Evolutionary conservation across 1,284 basidiomycete species (phyloP).

Genomic region (Trametes sp.): DNA sequence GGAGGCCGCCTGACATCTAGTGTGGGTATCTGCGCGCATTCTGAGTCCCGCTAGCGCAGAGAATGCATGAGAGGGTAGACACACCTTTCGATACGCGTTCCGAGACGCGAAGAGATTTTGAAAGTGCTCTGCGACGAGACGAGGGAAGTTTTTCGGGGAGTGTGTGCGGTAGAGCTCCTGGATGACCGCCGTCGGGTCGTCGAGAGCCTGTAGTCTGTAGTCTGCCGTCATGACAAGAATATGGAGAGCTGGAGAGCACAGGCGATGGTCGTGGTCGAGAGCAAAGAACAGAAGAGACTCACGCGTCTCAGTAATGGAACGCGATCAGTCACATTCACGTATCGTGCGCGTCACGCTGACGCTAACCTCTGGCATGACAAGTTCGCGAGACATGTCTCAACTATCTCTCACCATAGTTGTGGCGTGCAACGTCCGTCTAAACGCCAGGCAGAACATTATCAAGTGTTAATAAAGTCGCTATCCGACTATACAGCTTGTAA

Average conservation of each 20-base stretch:
- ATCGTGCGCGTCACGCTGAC: slow-evolving; percentile 15
- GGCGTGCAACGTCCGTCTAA: background rate
- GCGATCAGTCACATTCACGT: slow-evolving; percentile 30
- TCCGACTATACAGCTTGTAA: slow-evolving; percentile 4
- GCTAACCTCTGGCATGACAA: background rate
- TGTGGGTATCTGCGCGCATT: slow-evolving; percentile 56
- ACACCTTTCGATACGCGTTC: slow-evolving; percentile 55
- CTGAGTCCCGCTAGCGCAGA: background rate
- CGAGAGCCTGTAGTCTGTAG: slow-evolving; percentile 56
- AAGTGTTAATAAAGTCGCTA: background rate
- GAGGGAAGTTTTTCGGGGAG: slow-evolving; percentile 50
- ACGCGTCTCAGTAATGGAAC: slow-evolving; percentile 18
- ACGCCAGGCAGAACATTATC: background rate
- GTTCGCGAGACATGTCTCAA: no score
- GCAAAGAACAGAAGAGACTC: background rate
- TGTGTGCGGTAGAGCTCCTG: slow-evolving; percentile 51
- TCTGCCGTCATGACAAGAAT: slow-evolving; percentile 56
- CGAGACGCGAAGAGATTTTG: slow-evolving; percentile 49
- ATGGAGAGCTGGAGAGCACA: background rate
- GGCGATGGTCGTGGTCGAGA: slow-evolving; percentile 2
- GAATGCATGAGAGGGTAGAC: background rate
- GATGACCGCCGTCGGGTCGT: slow-evolving; percentile 55
- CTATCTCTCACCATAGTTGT: no score
- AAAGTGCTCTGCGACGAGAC: slow-evolving; percentile 59
- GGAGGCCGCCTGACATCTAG: slow-evolving; percentile 58